Evolutionary conservation across 78 protist genomes (phyloP).

Genomic region (Dictyostelium citrinum): DNA sequence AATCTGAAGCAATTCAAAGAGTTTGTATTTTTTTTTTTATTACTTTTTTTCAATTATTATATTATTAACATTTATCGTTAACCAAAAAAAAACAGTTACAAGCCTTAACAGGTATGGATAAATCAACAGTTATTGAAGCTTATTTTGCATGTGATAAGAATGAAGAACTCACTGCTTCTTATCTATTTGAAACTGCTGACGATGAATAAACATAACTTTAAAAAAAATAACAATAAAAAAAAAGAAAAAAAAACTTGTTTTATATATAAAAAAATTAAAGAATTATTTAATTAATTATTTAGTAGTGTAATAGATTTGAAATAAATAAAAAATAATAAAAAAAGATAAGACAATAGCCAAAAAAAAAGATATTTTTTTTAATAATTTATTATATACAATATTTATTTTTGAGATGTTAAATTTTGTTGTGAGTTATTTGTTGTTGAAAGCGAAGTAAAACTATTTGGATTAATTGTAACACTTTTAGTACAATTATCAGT

Average conservation of each 20-base stretch:
- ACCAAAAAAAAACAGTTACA: constrained; percentile 53
- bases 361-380: too few species aligned
- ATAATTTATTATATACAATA: background rate
- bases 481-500: constrained; percentile 95
- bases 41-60: background rate
- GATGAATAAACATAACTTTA: constrained; percentile 16
- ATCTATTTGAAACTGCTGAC: constrained; percentile 86
- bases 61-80: background rate
- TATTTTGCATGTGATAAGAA: constrained; percentile 95
- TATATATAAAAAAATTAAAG: background rate
- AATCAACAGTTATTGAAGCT: constrained; percentile 84
- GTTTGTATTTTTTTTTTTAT: constrained; percentile 32
- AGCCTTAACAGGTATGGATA: constrained; percentile 86
- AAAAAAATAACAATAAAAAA: background rate
- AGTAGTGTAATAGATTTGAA: too few species aligned
- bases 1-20: constrained; percentile 90
- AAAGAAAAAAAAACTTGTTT: background rate
- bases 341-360: background rate
- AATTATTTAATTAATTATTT: too few species aligned
- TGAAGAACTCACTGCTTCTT: constrained; percentile 92
- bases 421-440: background rate
- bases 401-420: background rate
- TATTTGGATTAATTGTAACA: constrained; percentile 96
- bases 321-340: too few species aligned
- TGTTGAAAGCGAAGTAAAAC: background rate